Evolutionary conservation across 257 asterid genomes (phyloP).

Genomic region (Nicotiana paniculata): DNA sequence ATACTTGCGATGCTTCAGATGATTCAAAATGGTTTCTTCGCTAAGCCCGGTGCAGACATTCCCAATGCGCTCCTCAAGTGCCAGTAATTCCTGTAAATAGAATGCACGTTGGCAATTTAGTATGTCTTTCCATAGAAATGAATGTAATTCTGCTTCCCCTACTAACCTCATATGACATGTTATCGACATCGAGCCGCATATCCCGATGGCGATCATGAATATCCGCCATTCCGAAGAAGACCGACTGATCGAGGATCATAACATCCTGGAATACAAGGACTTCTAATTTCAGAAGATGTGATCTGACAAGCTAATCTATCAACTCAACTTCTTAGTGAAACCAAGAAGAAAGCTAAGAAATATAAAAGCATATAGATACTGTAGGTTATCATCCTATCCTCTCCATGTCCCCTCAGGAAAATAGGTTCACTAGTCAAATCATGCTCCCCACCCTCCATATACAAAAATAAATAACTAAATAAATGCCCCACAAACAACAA

Average conservation of each 20-base stretch:
- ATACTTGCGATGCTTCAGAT: conserved; percentile 28
- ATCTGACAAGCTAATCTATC: not conserved
- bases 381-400: not conserved
- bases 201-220: conserved; percentile 40
- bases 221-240: conserved; percentile 34
- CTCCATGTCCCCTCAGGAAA: not conserved
- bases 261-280: conserved; percentile 26
- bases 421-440: not conserved
- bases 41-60: conserved; percentile 36
- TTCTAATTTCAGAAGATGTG: not conserved
- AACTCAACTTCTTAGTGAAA: not conserved
- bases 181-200: conserved; percentile 51
- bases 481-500: not conserved
- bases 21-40: conserved; percentile 28
- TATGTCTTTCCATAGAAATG: not conserved
- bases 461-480: not conserved
- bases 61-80: conserved; percentile 44
- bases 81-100: conserved; percentile 31
- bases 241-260: conserved; percentile 41
- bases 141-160: not conserved
- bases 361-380: not conserved
- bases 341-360: not conserved
- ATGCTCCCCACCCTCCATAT: not conserved
- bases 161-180: conserved; percentile 47
- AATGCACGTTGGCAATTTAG: not conserved